Conservation (phyloP, 257 asterid species). For the Echium plantagineum region DNA sequence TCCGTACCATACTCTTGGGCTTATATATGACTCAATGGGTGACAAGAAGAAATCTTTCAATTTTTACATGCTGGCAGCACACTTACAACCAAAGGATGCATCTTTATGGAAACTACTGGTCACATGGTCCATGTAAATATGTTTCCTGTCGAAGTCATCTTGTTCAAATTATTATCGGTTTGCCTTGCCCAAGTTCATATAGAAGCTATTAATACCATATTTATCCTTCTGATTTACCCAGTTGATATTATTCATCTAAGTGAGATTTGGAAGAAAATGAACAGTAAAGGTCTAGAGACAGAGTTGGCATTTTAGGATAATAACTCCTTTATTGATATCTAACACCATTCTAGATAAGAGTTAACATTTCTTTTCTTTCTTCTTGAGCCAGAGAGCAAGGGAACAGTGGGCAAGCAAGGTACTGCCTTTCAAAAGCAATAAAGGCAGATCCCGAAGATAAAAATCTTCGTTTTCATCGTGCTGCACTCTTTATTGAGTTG, state of each 20-base stretch:
- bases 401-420: constrained; percentile 54
- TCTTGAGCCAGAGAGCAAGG: constrained; percentile 39
- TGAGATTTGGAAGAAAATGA: too few relatives aligned
- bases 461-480: constrained; percentile 48
- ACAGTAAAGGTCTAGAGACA: background rate
- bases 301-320: background rate
- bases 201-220: background rate
- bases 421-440: constrained; percentile 68
- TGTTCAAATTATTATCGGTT: background rate
- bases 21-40: constrained; percentile 44
- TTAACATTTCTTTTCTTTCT: background rate
- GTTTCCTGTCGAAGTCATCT: background rate
- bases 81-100: constrained; percentile 60
- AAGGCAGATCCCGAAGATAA: constrained; percentile 69
- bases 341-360: background rate
- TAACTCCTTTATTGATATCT: background rate
- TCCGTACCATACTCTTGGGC: constrained; percentile 75
- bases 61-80: constrained; percentile 84
- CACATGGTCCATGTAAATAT: constrained; percentile 44
- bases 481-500: constrained; percentile 52
- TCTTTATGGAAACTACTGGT: constrained; percentile 77
- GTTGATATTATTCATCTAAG: background rate
- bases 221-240: too few relatives aligned
- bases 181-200: background rate
- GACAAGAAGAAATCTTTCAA: constrained; percentile 50